A percentile compares a stretch with the other conserved stretches of the same genome.
Evolutionary conservation across 139 green algal genomes (phyloP).

Genomic region (Spirogloea muscicola): DNA sequence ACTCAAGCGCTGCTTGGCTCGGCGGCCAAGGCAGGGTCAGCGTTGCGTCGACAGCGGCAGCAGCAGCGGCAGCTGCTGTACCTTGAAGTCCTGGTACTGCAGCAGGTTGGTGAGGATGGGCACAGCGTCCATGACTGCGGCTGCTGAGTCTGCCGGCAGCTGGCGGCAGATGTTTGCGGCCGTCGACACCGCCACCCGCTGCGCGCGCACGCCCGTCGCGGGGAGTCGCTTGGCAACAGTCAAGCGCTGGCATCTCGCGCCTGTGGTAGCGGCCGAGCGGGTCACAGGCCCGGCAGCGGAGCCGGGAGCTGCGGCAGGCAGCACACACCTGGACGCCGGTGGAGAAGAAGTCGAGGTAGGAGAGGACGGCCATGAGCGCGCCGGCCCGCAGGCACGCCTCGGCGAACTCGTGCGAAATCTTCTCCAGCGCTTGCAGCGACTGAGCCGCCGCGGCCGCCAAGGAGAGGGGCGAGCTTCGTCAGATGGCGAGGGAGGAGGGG

Average conservation of each 20-base stretch:
- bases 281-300: background rate
- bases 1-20: background rate
- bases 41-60: background rate
- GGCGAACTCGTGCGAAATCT: slow-evolving; percentile 86
- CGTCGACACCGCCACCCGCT: slow-evolving; percentile 76
- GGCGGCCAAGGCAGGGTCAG: too few relatives aligned
- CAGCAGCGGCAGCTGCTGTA: background rate
- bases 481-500: slow-evolving; percentile 3
- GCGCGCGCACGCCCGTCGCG: background rate
- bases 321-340: slow-evolving; percentile 74
- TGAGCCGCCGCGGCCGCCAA: slow-evolving; percentile 5
- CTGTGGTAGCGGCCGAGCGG: background rate
- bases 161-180: slow-evolving; percentile 84
- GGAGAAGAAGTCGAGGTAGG: slow-evolving; percentile 95
- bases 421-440: slow-evolving; percentile 80
- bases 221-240: background rate
- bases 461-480: too few relatives aligned
- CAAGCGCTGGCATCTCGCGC: background rate
- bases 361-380: slow-evolving; percentile 79
- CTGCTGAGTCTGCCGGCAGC: slow-evolving; percentile 48
- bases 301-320: slow-evolving; percentile 11
- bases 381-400: slow-evolving; percentile 64
- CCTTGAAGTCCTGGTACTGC: slow-evolving; percentile 64
- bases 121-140: slow-evolving; percentile 63
- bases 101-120: slow-evolving; percentile 86